These are phyloP conservation scores for Cutaneotrichosporon cavernicola DNA, from an alignment of 1,284 basidiomycete species.

Conservation along the genomic window DNA sequence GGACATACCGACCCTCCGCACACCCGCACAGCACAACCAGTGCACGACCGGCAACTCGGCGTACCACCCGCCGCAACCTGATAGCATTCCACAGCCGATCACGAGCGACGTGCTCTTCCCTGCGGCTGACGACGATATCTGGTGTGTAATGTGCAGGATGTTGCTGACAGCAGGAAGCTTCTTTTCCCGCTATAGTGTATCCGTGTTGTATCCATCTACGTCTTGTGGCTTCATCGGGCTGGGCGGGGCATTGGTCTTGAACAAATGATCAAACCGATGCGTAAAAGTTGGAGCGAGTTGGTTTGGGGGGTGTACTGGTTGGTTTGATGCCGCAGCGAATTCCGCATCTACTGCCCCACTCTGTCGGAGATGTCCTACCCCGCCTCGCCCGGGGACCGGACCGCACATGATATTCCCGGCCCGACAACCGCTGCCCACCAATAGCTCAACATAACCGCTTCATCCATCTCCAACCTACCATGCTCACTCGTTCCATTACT, in stretches of 20 bases:
- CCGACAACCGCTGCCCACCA: neutral
- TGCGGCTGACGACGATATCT: conserved; percentile 35
- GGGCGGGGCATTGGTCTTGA: no score
- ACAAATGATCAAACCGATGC: no score
- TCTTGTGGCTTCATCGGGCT: neutral
- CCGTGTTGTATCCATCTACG: neutral
- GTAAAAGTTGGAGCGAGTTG: no score
- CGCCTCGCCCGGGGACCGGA: no score
- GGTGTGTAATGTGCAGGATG: conserved; percentile 17
- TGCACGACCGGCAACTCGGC: conserved; percentile 5
- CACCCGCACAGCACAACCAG: neutral
- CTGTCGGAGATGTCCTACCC: no score
- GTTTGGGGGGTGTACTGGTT: no score
- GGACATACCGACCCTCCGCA: conserved; percentile 10
- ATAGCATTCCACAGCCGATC: neutral
- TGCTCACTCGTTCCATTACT: neutral
- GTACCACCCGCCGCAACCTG: neutral
- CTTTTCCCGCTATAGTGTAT: conserved; percentile 25
- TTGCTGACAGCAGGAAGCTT: conserved; percentile 26
- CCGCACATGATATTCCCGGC: no score
- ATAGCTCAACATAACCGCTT: neutral
- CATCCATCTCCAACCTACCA: neutral
- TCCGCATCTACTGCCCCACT: no score
- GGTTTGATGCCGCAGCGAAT: no score
- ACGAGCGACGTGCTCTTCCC: conserved; percentile 30